Evolutionary conservation across 306 rosid genomes (phyloP), one percentile per base, ranked within the genome.

Genomic region (Prunus persica): DNA sequence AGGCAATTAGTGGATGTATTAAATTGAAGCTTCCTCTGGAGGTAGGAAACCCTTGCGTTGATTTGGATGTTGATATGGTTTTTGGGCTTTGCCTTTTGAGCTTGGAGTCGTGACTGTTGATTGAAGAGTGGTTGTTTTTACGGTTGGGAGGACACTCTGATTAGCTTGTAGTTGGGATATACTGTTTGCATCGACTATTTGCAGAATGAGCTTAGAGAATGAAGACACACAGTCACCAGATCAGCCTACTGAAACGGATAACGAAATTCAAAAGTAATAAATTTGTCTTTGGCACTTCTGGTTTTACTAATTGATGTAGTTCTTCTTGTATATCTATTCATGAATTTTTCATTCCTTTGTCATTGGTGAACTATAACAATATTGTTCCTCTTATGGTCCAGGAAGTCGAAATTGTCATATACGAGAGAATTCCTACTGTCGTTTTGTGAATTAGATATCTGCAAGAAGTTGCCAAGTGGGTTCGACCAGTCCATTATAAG

Each of bases 361-460:
- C 61, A 34, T 51, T 76, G 54, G 62, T 71, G 75, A 73, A 65
- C 71, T 71, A 54, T 81, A 50, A 84, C 51, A 71, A 46, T 51
- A 28, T n/a, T 72, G 30, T 80, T 76, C 47, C 62, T 63, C 45
- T 4, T 22, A 45, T 82, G 87, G 58, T 70, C 13, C 89, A 96
- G 99, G 98, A 88, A 76, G 76, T 32, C 58, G 46, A 92, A 49
- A 80, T 55, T 84, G 72, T 79, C 91, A 2, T 91, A 93, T 73
- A 80, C 96, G 1, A 85, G 94, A 74, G 98, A 92, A 49, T 96
- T 93, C 80, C 84, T 96, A 14, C 66, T 96, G 66, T 96, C 99
- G 2, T 57, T 96, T 9, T 88, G 94, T 55, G 90, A 86, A 66
- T 87, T 91, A 87, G 98, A 93, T 70, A 65, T 62, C 34, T 93